Percentiles rank a stretch among this genome's conserved stretches.
Evolutionary conservation across 176 grass and related monocot genomes (phyloP).

Genomic region (Cenchrus purpureus): DNA sequence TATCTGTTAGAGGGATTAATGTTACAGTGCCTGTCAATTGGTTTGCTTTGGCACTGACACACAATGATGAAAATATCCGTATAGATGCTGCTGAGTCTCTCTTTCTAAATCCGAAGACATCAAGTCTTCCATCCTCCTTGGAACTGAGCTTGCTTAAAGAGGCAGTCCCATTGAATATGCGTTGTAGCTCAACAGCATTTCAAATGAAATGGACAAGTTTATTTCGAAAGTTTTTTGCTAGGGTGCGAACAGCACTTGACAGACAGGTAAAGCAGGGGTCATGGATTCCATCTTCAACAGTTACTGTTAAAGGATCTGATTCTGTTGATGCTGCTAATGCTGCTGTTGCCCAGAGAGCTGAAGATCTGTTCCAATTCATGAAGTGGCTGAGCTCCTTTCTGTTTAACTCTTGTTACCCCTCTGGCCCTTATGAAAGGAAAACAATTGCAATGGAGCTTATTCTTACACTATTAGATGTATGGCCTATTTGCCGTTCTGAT

Average conservation of each 20-base stretch:
- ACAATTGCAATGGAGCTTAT: conserved; percentile 99
- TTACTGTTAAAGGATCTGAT: conserved; percentile 31
- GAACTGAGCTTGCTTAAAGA: conserved; percentile 84
- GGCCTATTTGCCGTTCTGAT: conserved; percentile 74
- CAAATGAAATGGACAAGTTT: conserved; percentile 99
- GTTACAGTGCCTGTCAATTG: conserved; percentile 80
- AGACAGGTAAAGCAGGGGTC: conserved; percentile 84
- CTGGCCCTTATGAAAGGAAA: conserved; percentile 98
- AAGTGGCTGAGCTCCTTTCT: conserved; percentile 89
- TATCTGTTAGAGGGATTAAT: conserved; percentile 80
- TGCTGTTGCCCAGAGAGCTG: conserved; percentile 49
- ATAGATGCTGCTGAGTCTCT: conserved; percentile 95
- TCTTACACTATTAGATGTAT: conserved; percentile 86
- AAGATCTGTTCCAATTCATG: conserved; percentile 90
- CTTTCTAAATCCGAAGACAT: conserved; percentile 93
- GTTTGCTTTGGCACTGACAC: conserved; percentile 89
- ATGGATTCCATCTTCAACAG: conserved; percentile 58
- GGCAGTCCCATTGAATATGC: conserved; percentile 92
- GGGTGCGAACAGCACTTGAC: conserved; percentile 94
- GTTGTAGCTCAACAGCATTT: conserved; percentile 93
- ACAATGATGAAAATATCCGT: conserved; percentile 84
- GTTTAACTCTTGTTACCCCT: conserved; percentile 95
- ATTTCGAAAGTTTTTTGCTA: conserved; percentile 88
- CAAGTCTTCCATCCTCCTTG: conserved; percentile 92
- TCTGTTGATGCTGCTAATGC: conserved; percentile 34